Conservation (phyloP, 2,329 filamentous ascomycete species). For the Xylaria multiplex region DNA sequence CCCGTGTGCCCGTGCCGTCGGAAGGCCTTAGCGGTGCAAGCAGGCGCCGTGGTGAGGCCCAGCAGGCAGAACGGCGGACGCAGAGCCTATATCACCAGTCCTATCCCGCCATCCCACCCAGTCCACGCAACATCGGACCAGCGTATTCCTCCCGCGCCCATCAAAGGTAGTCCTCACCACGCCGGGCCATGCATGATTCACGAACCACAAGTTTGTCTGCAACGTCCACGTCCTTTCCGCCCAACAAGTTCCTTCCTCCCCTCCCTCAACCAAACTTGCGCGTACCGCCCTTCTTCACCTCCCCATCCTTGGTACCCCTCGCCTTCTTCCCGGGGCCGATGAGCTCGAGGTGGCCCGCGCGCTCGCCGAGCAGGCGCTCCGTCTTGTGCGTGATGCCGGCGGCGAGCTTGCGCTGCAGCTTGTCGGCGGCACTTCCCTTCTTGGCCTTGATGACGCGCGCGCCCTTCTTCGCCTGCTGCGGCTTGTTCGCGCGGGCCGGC, state of each 20-base stretch:
- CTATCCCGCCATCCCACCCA: background rate
- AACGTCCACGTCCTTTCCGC: no score
- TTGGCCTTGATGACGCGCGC: conserved; percentile 60
- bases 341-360: conserved; percentile 68
- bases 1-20: background rate
- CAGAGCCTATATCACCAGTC: background rate
- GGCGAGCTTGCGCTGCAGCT: conserved; percentile 64
- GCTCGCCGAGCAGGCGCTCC: conserved; percentile 67
- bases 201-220: no score
- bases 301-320: conserved; percentile 49
- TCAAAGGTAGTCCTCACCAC: background rate
- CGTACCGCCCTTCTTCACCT: conserved; percentile 57
- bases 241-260: background rate
- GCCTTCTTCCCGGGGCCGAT: conserved; percentile 60
- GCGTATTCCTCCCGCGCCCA: background rate
- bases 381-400: conserved; percentile 65
- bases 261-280: conserved; percentile 64
- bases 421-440: conserved; percentile 55
- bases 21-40: background rate
- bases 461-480: conserved; percentile 51
- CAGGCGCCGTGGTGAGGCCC: no score
- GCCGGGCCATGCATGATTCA: background rate
- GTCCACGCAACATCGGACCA: background rate
- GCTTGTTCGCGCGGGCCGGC: conserved; percentile 58
- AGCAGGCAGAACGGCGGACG: background rate